phyloP scores from a whole-genome alignment of 2,329 filamentous ascomycete species.

The Dryadomyces quercivorus region DNA sequence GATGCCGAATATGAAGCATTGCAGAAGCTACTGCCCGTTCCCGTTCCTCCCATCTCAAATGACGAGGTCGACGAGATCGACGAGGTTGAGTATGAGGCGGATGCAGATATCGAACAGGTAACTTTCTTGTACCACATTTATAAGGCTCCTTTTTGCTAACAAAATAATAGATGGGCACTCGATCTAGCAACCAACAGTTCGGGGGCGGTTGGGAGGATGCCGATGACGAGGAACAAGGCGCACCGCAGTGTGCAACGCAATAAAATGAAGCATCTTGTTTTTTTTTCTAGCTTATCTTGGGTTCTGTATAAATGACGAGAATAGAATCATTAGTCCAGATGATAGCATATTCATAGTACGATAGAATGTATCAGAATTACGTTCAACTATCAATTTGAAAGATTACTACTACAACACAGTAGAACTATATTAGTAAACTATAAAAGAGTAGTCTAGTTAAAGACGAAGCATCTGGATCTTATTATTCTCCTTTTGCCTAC shows the following conservation, averaged over 20 bases:
- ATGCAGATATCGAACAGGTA: constrained; percentile 71
- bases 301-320: too few relatives aligned
- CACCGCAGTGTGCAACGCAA: constrained; percentile 61
- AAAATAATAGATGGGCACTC: constrained; percentile 52
- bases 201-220: constrained; percentile 60
- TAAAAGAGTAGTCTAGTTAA: too few relatives aligned
- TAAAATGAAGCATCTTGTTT: constrained; percentile 24
- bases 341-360: too few relatives aligned
- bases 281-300: too few relatives aligned
- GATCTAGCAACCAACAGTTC: constrained; percentile 54
- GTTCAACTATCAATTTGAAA: too few relatives aligned
- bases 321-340: too few relatives aligned
- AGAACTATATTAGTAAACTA: too few relatives aligned
- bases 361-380: too few relatives aligned
- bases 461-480: too few relatives aligned
- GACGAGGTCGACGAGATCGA: constrained; percentile 96
- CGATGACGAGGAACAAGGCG: constrained; percentile 49
- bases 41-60: constrained; percentile 46
- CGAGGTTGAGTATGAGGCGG: constrained; percentile 69
- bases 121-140: background rate
- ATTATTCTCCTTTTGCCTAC: too few relatives aligned
- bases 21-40: constrained; percentile 61
- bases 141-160: constrained; percentile 4
- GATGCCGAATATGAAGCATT: constrained; percentile 60
- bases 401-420: too few relatives aligned